Evolutionary conservation across 23 red algal species (phyloP), one percentile per base, ranked within the genome.

Genomic region (Cyanidiococcus yangmingshanensis): DNA sequence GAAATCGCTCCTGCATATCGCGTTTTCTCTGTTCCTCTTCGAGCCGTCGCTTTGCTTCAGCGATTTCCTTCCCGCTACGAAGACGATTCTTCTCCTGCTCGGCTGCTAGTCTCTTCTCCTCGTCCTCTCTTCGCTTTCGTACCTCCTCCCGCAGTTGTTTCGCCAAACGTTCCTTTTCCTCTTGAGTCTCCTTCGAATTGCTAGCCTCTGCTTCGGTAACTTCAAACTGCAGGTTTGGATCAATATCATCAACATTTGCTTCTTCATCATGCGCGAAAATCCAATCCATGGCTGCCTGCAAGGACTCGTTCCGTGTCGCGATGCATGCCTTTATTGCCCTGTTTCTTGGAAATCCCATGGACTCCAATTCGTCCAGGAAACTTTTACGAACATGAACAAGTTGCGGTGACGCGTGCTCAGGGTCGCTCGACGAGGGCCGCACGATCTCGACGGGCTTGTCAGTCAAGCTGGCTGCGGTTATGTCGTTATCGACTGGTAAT

Each of bases 231-330:
- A 88, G 74, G 45, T 82, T 77, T 45, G 90, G 77, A 29, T 71
- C 63, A 7, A 87, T 77, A 29, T 87, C 75, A 78, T 96, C 92
- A 58, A 90, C 79, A 59, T 90, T 84, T 30, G 84, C 41, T 50
- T 96, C 92, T 41, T 96, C 92, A 37, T 77, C 79, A 68, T 96
- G 92, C 40, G 84, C 82, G 68, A 96, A 96, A 79, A 88, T 79
- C 92, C 92, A 96, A 36, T 96, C 88, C 68, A 90, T 79, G 16
- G 87, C 92, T 17, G 74, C 41, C 37, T 90, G 87, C 3, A 88
- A 67, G 58, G 84, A 86, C 71, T 90, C 83, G 29, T 83, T 87
- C 57, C 80, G 81, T 15, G 87, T 96, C 30, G 83, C 76, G 38
- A 90, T 79, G 37, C 89, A 76, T 0, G 92, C 92, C 58, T 88